Evolutionary conservation across 2,329 filamentous ascomycete species (phyloP).

Genomic region (Neofusicoccum laricinum): DNA sequence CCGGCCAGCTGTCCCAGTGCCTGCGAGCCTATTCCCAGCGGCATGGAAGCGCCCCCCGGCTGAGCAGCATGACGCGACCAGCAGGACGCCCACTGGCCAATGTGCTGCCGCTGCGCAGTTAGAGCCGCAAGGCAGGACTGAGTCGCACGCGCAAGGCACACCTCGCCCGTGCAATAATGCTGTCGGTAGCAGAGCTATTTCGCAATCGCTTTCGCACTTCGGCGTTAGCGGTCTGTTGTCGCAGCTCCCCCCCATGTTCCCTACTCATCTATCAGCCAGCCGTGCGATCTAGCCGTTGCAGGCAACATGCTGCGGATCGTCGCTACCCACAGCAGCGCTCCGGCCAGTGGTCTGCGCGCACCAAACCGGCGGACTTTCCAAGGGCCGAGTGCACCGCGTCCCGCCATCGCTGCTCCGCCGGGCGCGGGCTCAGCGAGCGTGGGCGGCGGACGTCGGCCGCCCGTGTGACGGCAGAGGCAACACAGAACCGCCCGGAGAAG

Average conservation of each 20-base stretch:
- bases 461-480: background rate
- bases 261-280: background rate
- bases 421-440: background rate
- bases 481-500: slow-evolving; percentile 10
- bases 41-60: slow-evolving; percentile 2
- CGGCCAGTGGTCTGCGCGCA: background rate
- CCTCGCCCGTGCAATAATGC: background rate
- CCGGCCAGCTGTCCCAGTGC: background rate
- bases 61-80: slow-evolving; percentile 12
- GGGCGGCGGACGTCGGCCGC: background rate
- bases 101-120: background rate
- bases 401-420: background rate
- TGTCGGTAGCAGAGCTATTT: background rate
- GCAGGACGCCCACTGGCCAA: background rate
- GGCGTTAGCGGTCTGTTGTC: background rate
- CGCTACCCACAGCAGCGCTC: background rate
- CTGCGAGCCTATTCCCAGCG: slow-evolving; percentile 5
- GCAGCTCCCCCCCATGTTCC: slow-evolving; percentile 1
- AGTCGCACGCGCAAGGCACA: slow-evolving; percentile 4
- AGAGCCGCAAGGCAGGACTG: slow-evolving; percentile 3
- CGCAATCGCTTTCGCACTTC: slow-evolving; percentile 12
- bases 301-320: slow-evolving; percentile 2
- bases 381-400: background rate
- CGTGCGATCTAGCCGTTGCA: slow-evolving; percentile 11
- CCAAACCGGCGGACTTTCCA: background rate